phyloP scores from a whole-genome alignment of 2,329 filamentous ascomycete species.

The Colletotrichum destructivum region DNA sequence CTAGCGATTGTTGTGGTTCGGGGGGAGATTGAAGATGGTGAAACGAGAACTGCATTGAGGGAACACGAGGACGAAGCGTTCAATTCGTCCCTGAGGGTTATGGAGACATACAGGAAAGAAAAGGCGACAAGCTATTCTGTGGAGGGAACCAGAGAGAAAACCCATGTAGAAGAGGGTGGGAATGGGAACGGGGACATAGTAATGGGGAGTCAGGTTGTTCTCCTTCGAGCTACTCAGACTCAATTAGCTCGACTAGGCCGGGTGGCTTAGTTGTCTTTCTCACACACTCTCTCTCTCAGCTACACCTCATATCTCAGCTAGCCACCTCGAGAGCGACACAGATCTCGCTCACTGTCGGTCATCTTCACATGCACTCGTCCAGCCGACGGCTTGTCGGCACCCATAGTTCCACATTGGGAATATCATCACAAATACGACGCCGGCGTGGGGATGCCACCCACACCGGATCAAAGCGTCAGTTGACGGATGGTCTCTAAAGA shows the following conservation, averaged over 20 bases:
- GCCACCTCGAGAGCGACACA: slow-evolving; percentile 12
- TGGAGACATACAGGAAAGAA: slow-evolving; percentile 27
- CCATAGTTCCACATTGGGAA: slow-evolving; percentile 7
- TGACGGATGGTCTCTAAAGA: not conserved
- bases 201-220: slow-evolving; percentile 14
- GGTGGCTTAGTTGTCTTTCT: not conserved
- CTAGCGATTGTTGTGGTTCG: slow-evolving; percentile 2
- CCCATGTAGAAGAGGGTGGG: slow-evolving; percentile 19
- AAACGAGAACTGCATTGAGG: slow-evolving; percentile 33
- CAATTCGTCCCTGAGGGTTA: slow-evolving; percentile 24
- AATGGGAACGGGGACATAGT: slow-evolving; percentile 23
- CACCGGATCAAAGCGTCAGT: slow-evolving; percentile 10
- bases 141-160: slow-evolving; percentile 1
- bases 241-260: not conserved
- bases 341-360: not conserved
- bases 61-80: slow-evolving; percentile 19
- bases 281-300: not conserved
- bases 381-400: slow-evolving; percentile 27
- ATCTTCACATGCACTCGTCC: slow-evolving; percentile 31
- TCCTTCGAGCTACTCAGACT: not conserved
- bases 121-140: slow-evolving; percentile 24
- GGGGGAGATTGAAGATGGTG: slow-evolving; percentile 19
- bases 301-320: slow-evolving; percentile 8
- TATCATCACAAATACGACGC: slow-evolving; percentile 35
- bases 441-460: slow-evolving; percentile 33